phyloP scores from a whole-genome alignment of 2,329 filamentous ascomycete genomes.

The Trichoderma koningii region DNA sequence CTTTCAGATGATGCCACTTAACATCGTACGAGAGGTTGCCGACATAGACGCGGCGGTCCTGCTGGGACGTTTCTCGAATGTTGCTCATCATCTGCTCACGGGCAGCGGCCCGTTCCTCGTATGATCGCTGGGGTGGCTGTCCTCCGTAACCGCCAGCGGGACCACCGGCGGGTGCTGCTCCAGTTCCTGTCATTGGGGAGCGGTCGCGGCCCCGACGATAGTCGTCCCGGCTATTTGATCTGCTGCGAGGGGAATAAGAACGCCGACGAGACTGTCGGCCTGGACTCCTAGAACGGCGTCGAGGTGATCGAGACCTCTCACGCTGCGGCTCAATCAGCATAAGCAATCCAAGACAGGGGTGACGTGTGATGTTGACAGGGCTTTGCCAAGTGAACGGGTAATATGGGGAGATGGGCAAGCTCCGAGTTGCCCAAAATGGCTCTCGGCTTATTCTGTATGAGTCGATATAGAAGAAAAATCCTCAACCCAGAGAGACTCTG shows the following conservation, averaged over 20 bases:
- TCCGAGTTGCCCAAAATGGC: slow-evolving; percentile 9
- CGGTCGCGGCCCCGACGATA: slow-evolving; percentile 74
- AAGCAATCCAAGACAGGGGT: not conserved
- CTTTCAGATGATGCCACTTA: slow-evolving; percentile 99
- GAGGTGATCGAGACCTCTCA: slow-evolving; percentile 79
- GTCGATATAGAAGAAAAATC: not conserved
- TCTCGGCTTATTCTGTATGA: not conserved
- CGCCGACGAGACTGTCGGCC: slow-evolving; percentile 68
- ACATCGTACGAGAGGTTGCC: slow-evolving; percentile 99
- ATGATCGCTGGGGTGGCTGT: slow-evolving; percentile 65
- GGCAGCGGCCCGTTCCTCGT: slow-evolving; percentile 78
- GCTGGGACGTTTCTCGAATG: slow-evolving; percentile 91
- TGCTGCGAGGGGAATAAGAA: slow-evolving; percentile 77
- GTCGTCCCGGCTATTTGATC: slow-evolving; percentile 74
- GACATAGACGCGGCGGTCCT: slow-evolving; percentile 99
- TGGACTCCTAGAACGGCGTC: slow-evolving; percentile 83
- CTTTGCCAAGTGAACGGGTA: not conserved
- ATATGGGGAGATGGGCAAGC: not conserved
- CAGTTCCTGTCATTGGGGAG: slow-evolving; percentile 81
- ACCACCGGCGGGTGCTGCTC: slow-evolving; percentile 68
- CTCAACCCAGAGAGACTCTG: not conserved
- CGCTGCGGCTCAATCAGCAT: slow-evolving; percentile 55
- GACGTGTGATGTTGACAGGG: not conserved
- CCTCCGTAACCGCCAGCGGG: slow-evolving; percentile 67
- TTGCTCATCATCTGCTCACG: slow-evolving; percentile 97